These are phyloP conservation scores for Aegilops tauschii DNA, from an alignment of 176 grass and related monocot genomes.

Conservation along the genomic window DNA sequence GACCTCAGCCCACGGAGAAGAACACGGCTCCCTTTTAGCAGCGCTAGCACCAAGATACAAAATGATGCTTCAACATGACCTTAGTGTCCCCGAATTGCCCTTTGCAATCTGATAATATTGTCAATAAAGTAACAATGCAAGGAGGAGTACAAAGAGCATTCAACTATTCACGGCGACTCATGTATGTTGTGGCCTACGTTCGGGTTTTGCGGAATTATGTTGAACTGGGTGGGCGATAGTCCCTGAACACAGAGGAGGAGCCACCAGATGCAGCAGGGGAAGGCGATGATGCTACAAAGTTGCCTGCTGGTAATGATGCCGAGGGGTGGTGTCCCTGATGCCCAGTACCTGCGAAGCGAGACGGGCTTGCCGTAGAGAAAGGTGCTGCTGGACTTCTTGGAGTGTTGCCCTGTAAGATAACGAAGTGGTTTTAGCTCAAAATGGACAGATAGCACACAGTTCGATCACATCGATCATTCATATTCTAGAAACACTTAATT, in stretches of 20 bases:
- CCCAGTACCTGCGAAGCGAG: constrained; percentile 50
- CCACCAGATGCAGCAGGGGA: constrained; percentile 81
- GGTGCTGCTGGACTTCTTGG: constrained; percentile 46
- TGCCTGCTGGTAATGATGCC: constrained; percentile 47
- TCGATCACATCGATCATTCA: background rate
- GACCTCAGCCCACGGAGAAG: background rate
- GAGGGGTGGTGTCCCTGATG: constrained; percentile 64
- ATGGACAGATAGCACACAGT: background rate
- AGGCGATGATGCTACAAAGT: constrained; percentile 68
- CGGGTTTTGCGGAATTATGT: background rate
- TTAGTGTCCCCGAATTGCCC: background rate
- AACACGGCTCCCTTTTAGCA: background rate
- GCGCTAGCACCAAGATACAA: background rate
- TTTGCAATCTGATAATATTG: background rate
- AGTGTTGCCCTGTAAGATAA: constrained; percentile 45
- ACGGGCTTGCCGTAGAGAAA: constrained; percentile 58
- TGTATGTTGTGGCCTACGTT: background rate
- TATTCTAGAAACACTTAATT: background rate
- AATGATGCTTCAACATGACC: background rate
- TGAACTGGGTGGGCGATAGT: constrained; percentile 49
- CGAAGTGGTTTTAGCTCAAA: background rate
- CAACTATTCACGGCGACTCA: background rate
- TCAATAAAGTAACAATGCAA: background rate
- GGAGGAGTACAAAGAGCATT: background rate
- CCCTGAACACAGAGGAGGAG: constrained; percentile 63